phyloP scores from a whole-genome alignment of 2,329 filamentous ascomycete species.

The Phaeoacremonium minimum region DNA sequence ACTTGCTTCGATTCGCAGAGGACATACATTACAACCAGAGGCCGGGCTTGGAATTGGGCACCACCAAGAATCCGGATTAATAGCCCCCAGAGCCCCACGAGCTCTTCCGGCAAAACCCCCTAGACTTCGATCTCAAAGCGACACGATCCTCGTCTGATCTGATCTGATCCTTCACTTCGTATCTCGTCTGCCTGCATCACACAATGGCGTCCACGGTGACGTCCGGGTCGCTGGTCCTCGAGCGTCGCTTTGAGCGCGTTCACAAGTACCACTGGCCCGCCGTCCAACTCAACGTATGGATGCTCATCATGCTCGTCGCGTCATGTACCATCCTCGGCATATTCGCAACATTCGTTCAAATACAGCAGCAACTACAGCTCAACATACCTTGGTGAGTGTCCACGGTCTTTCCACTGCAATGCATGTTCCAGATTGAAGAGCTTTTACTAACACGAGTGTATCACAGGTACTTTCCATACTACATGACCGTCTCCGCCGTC shows the following conservation, averaged over 20 bases:
- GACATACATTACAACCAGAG: no score
- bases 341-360: slow-evolving; percentile 54
- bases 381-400: slow-evolving; percentile 54
- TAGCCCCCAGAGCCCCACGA: no score
- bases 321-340: slow-evolving; percentile 57
- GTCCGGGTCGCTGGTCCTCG: slow-evolving; percentile 36
- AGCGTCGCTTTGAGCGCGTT: slow-evolving; percentile 38
- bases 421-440: no score
- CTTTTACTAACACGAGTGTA: slow-evolving; percentile 1
- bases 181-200: no score
- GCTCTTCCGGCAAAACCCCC: no score
- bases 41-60: no score
- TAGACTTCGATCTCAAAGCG: no score
- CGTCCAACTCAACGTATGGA: slow-evolving; percentile 63
- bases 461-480: slow-evolving; percentile 64
- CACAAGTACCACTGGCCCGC: slow-evolving; percentile 66
- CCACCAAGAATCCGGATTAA: no score
- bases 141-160: no score
- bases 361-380: slow-evolving; percentile 51
- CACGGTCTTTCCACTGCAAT: no score
- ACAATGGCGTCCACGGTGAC: slow-evolving; percentile 32
- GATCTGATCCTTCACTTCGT: no score
- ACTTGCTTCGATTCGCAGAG: no score
- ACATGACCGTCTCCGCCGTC: slow-evolving; percentile 53
- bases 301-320: slow-evolving; percentile 60